phyloP scores from a whole-genome alignment of 2,329 filamentous ascomycete genomes.

The Tetracladium maxilliforme region DNA sequence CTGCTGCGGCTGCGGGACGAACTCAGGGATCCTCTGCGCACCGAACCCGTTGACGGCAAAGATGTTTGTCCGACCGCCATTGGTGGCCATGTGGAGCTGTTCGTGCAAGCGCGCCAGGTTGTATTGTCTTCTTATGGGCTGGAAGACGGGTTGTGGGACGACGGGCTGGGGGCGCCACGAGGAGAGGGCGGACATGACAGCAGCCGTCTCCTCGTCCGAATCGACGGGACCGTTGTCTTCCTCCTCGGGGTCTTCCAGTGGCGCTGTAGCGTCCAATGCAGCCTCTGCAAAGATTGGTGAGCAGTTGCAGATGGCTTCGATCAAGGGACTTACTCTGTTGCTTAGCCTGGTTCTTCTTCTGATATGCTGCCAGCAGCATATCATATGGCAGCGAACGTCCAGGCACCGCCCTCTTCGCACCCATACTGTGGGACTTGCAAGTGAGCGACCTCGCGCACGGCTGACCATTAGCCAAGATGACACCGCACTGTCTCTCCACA shows the following conservation, averaged over 20 bases:
- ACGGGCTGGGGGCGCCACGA: conserved; percentile 69
- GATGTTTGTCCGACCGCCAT: conserved; percentile 49
- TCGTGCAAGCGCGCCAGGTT: conserved; percentile 48
- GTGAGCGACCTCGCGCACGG: conserved; percentile 80
- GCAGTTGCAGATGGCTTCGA: conserved; percentile 6
- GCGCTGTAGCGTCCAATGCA: conserved; percentile 86
- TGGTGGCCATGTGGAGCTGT: conserved; percentile 51
- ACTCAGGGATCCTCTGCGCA: no score
- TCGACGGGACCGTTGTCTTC: conserved; percentile 70
- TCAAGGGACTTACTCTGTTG: conserved; percentile 62
- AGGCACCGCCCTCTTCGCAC: conserved; percentile 76
- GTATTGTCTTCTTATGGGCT: conserved; percentile 48
- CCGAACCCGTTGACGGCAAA: no score
- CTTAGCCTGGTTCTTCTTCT: conserved; percentile 98
- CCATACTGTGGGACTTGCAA: conserved; percentile 93
- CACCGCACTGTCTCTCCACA: conserved; percentile 87
- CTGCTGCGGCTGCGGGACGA: no score
- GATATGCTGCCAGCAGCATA: conserved; percentile 75
- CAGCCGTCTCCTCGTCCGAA: conserved; percentile 84
- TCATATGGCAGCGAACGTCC: conserved; percentile 83
- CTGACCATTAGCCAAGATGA: conserved; percentile 69
- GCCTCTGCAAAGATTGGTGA: conserved; percentile 47
- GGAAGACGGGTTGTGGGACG: conserved; percentile 47
- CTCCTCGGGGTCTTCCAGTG: conserved; percentile 74
- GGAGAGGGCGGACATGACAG: conserved; percentile 70